phyloP scores from a whole-genome alignment of 768 basidiomycete genomes.

The Polyporus arcularius region DNA sequence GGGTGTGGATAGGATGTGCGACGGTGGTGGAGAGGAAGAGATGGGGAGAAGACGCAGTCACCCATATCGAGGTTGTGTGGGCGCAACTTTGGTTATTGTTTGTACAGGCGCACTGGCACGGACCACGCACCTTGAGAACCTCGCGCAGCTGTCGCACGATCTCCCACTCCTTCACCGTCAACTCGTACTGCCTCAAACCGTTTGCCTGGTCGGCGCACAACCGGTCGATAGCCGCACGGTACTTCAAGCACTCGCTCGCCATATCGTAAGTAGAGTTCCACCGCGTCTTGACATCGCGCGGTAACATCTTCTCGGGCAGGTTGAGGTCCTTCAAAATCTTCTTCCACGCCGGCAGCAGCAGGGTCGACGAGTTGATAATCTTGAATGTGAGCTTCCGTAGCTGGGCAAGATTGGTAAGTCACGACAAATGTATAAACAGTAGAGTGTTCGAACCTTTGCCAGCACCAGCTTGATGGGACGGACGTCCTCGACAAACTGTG shows the following conservation, averaged over 20 bases:
- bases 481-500: conserved; percentile 19
- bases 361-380: conserved; percentile 31
- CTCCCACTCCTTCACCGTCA: conserved; percentile 34
- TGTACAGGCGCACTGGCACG: not conserved
- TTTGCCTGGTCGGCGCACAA: conserved; percentile 20
- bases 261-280: conserved; percentile 44
- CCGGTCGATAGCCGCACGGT: conserved; percentile 26
- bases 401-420: not conserved
- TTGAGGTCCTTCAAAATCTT: conserved; percentile 13
- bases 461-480: conserved; percentile 31
- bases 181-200: conserved; percentile 24
- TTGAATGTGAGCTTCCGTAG: conserved; percentile 22
- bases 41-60: too few relatives aligned
- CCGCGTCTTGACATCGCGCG: conserved; percentile 37
- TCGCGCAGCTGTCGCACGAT: conserved; percentile 7
- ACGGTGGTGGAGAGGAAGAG: too few relatives aligned
- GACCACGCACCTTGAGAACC: not conserved
- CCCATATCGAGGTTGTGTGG: too few relatives aligned
- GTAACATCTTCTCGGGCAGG: conserved; percentile 32
- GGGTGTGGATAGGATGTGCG: too few relatives aligned
- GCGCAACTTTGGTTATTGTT: not conserved
- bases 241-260: conserved; percentile 31
- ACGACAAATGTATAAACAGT: too few relatives aligned
- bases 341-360: conserved; percentile 34
- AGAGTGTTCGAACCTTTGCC: conserved; percentile 34